Percentiles rank a stretch among this genome's conserved stretches.
These are phyloP conservation scores for Aspergillus fischeri DNA, from an alignment of 2,329 filamentous ascomycete species.

Conservation along the genomic window DNA sequence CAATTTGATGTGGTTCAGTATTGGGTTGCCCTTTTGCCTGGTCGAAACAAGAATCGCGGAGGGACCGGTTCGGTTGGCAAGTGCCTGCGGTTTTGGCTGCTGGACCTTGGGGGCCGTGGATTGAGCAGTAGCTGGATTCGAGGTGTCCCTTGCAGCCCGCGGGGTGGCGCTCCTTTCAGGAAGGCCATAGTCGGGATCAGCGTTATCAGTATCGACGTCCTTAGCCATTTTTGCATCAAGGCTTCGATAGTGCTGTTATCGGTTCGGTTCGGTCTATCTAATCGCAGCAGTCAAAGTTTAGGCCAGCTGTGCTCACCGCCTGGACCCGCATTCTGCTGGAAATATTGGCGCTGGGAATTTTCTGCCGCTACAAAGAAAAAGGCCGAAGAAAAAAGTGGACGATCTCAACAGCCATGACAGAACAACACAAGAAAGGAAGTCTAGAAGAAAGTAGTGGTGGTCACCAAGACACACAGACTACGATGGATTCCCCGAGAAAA, in stretches of 20 bases:
- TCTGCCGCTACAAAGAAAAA: slow-evolving; percentile 28
- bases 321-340: slow-evolving; percentile 11
- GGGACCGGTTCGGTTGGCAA: slow-evolving; percentile 62
- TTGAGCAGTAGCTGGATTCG: slow-evolving; percentile 23
- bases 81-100: slow-evolving; percentile 84
- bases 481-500: slow-evolving; percentile 20
- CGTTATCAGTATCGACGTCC: slow-evolving; percentile 44
- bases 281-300: neutral
- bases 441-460: slow-evolving; percentile 8
- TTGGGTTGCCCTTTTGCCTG: slow-evolving; percentile 91
- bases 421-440: slow-evolving; percentile 1
- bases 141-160: slow-evolving; percentile 49
- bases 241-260: neutral
- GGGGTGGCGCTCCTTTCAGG: slow-evolving; percentile 30
- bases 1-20: slow-evolving; percentile 75
- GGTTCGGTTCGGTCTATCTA: neutral
- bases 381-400: slow-evolving; percentile 8
- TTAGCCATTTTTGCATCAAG: slow-evolving; percentile 38
- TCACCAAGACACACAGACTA: slow-evolving; percentile 12
- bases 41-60: slow-evolving; percentile 86
- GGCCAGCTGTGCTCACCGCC: slow-evolving; percentile 18
- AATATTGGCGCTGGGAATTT: slow-evolving; percentile 18
- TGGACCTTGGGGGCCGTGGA: slow-evolving; percentile 56
- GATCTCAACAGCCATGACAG: slow-evolving; percentile 22
- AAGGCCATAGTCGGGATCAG: slow-evolving; percentile 39